phyloP scores from a whole-genome alignment of 2,329 filamentous ascomycete genomes.

The Hymenoscyphus repandus region DNA sequence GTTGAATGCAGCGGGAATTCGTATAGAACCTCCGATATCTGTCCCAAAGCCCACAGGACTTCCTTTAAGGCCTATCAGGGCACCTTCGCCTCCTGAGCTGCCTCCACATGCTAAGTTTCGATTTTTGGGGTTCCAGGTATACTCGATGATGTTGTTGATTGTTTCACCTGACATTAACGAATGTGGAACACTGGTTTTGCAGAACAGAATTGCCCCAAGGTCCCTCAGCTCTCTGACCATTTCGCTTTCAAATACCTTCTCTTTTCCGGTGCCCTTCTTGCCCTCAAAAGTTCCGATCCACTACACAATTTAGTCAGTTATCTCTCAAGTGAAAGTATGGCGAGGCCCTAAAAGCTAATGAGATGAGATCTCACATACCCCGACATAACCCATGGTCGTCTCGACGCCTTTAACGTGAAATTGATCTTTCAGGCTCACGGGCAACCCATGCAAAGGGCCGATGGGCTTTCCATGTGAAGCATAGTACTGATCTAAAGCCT shows the following conservation, averaged over 20 bases:
- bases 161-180: slow-evolving; percentile 39
- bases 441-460: slow-evolving; percentile 32
- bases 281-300: slow-evolving; percentile 59
- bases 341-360: not conserved
- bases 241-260: slow-evolving; percentile 46
- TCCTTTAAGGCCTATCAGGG: slow-evolving; percentile 29
- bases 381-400: slow-evolving; percentile 54
- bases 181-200: slow-evolving; percentile 37
- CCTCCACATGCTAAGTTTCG: slow-evolving; percentile 26
- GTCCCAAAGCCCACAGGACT: slow-evolving; percentile 30
- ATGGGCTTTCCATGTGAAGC: slow-evolving; percentile 35
- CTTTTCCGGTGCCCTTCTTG: slow-evolving; percentile 43
- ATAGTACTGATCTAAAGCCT: slow-evolving; percentile 39
- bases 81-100: slow-evolving; percentile 31
- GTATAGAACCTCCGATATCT: slow-evolving; percentile 30
- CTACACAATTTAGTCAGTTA: slow-evolving; percentile 8
- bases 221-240: slow-evolving; percentile 36
- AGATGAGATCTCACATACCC: slow-evolving; percentile 26
- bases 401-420: slow-evolving; percentile 25
- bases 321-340: not conserved
- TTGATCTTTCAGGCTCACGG: slow-evolving; percentile 33
- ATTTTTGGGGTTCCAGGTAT: slow-evolving; percentile 33
- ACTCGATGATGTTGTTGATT: slow-evolving; percentile 38
- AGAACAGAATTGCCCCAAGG: slow-evolving; percentile 37
- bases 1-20: slow-evolving; percentile 36